phyloP scores from a whole-genome alignment of 108 stramenopile species.

The Pinguiococcus pyrenoidosus region DNA sequence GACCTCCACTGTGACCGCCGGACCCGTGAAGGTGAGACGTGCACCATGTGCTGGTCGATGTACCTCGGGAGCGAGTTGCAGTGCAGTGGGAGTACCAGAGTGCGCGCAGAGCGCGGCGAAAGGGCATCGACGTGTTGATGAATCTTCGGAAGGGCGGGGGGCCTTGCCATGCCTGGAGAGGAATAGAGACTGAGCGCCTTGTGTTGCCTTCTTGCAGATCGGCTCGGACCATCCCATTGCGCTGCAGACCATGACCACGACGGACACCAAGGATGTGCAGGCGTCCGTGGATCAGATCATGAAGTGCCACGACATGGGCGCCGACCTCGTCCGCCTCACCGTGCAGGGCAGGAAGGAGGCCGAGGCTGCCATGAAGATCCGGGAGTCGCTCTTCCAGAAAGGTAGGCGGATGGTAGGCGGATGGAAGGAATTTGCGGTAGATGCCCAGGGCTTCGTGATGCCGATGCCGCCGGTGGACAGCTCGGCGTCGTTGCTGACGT shows the following conservation, averaged over 20 bases:
- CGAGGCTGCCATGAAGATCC: constrained; percentile 60
- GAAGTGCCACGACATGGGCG: constrained; percentile 23
- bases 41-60: too few relatives aligned
- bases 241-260: constrained; percentile 91
- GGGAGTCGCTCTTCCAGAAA: constrained; percentile 70
- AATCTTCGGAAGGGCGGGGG: too few relatives aligned
- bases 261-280: constrained; percentile 80
- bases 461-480: too few relatives aligned
- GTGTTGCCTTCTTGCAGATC: constrained; percentile 26
- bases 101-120: too few relatives aligned
- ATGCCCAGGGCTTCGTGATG: too few relatives aligned
- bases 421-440: too few relatives aligned
- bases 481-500: too few relatives aligned
- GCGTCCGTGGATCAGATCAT: constrained; percentile 69
- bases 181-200: not conserved
- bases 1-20: constrained; percentile 64
- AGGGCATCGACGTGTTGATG: too few relatives aligned
- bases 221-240: constrained; percentile 91
- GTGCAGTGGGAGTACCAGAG: too few relatives aligned
- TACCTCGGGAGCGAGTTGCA: too few relatives aligned
- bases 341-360: constrained; percentile 84
- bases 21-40: constrained; percentile 72
- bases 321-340: constrained; percentile 83
- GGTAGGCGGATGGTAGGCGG: too few relatives aligned
- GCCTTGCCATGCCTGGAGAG: too few relatives aligned